Conservation (phyloP, 768 basidiomycete genomes). For the Steccherinum ochraceum region DNA sequence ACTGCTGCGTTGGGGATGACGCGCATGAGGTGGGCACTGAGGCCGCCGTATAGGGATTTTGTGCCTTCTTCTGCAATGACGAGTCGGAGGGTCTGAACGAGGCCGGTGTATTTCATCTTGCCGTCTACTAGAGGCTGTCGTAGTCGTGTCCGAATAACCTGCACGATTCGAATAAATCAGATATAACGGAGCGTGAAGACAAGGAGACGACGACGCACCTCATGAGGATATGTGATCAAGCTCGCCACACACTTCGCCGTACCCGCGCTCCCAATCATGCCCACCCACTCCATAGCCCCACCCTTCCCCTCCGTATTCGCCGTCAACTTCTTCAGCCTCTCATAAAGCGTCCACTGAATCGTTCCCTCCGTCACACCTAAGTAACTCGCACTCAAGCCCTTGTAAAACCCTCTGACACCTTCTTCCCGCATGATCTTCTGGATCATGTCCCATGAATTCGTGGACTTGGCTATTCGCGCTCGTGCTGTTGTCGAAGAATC, state of each 20-base stretch:
- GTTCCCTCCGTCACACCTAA: slow-evolving; percentile 94
- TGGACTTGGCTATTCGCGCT: not conserved
- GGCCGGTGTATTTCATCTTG: slow-evolving; percentile 77
- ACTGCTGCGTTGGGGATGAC: slow-evolving; percentile 96
- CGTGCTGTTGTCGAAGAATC: too few relatives aligned
- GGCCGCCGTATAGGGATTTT: slow-evolving; percentile 80
- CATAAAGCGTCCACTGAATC: slow-evolving; percentile 97
- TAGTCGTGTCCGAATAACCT: slow-evolving; percentile 90
- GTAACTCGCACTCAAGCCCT: slow-evolving; percentile 91
- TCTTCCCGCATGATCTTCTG: slow-evolving; percentile 73
- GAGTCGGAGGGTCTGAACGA: slow-evolving; percentile 76
- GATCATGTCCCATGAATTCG: slow-evolving; percentile 49
- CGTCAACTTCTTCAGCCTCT: slow-evolving; percentile 75
- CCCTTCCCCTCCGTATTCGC: slow-evolving; percentile 48
- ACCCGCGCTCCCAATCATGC: slow-evolving; percentile 87
- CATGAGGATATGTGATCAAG: slow-evolving; percentile 96
- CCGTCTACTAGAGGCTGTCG: slow-evolving; percentile 82
- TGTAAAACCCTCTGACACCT: slow-evolving; percentile 86
- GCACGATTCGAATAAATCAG: slow-evolving; percentile 5
- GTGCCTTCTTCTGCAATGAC: slow-evolving; percentile 89
- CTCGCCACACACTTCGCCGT: slow-evolving; percentile 92
- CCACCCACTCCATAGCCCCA: slow-evolving; percentile 59
- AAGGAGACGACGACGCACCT: slow-evolving; percentile 60
- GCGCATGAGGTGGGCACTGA: slow-evolving; percentile 92
- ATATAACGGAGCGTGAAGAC: not conserved